phyloP scores from a whole-genome alignment of 2,329 filamentous ascomycete species.

The Tolypocladium endophyticum region DNA sequence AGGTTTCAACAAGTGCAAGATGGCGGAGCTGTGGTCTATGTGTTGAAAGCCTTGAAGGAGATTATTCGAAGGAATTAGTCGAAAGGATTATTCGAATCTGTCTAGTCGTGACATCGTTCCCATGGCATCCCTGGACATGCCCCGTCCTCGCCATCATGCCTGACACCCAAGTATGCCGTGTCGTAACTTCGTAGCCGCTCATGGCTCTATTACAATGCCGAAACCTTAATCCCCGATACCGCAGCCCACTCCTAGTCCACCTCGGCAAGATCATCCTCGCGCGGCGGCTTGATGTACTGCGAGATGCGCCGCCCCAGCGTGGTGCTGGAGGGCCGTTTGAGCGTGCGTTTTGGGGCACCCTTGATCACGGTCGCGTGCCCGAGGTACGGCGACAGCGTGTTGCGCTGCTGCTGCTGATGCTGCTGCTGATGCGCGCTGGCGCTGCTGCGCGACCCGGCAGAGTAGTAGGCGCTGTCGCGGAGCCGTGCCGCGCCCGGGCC shows the following conservation, averaged over 20 bases:
- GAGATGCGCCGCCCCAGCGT: constrained; percentile 5
- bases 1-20: not conserved
- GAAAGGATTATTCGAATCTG: not conserved
- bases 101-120: not conserved
- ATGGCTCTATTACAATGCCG: not conserved
- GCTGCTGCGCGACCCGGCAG: constrained; percentile 3
- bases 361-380: not conserved
- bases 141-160: not conserved
- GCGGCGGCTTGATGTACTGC: constrained; percentile 9
- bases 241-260: not conserved
- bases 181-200: not conserved
- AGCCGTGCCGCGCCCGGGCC: not conserved
- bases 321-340: constrained; percentile 1
- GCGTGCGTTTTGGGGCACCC: not conserved
- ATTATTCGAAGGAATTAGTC: not conserved
- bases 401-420: not conserved
- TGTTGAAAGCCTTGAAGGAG: not conserved
- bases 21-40: not conserved
- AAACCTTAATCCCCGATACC: not conserved
- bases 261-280: not conserved
- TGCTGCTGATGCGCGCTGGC: not conserved
- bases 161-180: not conserved
- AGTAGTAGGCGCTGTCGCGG: constrained; percentile 6
- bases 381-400: not conserved
- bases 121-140: not conserved